These are phyloP conservation scores for Gremmenia infestans DNA, from an alignment of 2,329 filamentous ascomycete genomes.

Conservation along the genomic window DNA sequence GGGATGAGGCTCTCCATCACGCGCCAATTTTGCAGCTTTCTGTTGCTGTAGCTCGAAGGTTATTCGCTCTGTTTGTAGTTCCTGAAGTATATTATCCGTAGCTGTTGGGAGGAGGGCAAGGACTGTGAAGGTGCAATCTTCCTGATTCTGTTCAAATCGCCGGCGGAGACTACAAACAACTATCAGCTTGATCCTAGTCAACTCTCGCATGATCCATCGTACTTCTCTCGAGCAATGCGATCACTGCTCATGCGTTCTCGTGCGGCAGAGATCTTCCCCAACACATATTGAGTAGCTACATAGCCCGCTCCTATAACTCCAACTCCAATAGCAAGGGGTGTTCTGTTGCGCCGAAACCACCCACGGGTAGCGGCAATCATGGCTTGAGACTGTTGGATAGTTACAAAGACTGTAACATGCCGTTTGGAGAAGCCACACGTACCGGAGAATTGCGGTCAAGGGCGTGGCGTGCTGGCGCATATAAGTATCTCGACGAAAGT, in stretches of 20 bases:
- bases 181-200: constrained; percentile 8
- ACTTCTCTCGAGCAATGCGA: constrained; percentile 96
- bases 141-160: constrained; percentile 97
- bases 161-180: constrained; percentile 66
- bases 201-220: constrained; percentile 29
- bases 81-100: constrained; percentile 80
- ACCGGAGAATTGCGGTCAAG: not conserved
- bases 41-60: constrained; percentile 92
- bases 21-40: constrained; percentile 67
- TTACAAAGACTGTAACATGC: constrained; percentile 14
- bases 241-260: constrained; percentile 96
- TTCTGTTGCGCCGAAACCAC: constrained; percentile 91
- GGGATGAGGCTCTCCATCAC: constrained; percentile 46
- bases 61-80: constrained; percentile 86
- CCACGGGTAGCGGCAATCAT: constrained; percentile 72
- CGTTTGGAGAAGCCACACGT: constrained; percentile 2
- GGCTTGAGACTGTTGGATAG: constrained; percentile 14
- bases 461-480: too few relatives aligned
- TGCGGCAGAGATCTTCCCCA: constrained; percentile 87
- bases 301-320: constrained; percentile 88
- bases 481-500: too few relatives aligned
- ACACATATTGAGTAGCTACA: constrained; percentile 85
- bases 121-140: constrained; percentile 96
- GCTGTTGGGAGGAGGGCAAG: constrained; percentile 91
- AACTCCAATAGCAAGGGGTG: constrained; percentile 79